Evolutionary conservation across 2,329 filamentous ascomycete genomes (phyloP).

Genomic region (Colletotrichum sp.): DNA sequence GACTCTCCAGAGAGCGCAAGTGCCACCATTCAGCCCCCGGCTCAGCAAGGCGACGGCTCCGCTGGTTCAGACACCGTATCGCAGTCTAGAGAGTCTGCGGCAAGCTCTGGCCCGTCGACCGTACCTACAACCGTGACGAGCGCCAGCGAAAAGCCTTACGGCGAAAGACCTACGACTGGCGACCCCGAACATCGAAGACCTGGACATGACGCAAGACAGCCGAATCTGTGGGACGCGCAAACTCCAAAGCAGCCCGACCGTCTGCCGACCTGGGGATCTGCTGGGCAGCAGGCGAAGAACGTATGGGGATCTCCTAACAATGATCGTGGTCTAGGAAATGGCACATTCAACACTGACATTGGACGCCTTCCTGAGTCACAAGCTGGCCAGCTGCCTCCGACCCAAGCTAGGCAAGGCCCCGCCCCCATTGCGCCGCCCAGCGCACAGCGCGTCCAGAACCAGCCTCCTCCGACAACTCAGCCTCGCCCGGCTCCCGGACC

Average conservation of each 20-base stretch:
- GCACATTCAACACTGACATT: constrained; percentile 73
- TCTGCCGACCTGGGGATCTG: constrained; percentile 54
- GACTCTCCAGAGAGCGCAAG: constrained; percentile 52
- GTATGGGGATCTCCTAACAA: constrained; percentile 79
- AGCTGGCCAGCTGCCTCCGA: constrained; percentile 31
- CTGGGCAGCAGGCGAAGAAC: constrained; percentile 56
- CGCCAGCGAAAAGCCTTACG: neutral
- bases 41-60: constrained; percentile 24
- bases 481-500: neutral
- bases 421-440: constrained; percentile 49
- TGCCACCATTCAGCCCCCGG: constrained; percentile 27
- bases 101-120: neutral
- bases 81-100: constrained; percentile 4
- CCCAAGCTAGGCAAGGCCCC: constrained; percentile 40
- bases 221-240: constrained; percentile 24
- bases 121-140: neutral
- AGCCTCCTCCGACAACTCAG: neutral
- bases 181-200: constrained; percentile 17
- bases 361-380: constrained; percentile 49
- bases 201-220: constrained; percentile 22
- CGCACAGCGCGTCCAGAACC: constrained; percentile 19
- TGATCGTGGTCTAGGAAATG: constrained; percentile 76
- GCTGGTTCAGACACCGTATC: neutral
- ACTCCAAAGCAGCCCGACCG: constrained; percentile 45
- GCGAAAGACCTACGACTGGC: neutral